phyloP scores from a whole-genome alignment of 306 rosid species.

The Prunus mira region DNA sequence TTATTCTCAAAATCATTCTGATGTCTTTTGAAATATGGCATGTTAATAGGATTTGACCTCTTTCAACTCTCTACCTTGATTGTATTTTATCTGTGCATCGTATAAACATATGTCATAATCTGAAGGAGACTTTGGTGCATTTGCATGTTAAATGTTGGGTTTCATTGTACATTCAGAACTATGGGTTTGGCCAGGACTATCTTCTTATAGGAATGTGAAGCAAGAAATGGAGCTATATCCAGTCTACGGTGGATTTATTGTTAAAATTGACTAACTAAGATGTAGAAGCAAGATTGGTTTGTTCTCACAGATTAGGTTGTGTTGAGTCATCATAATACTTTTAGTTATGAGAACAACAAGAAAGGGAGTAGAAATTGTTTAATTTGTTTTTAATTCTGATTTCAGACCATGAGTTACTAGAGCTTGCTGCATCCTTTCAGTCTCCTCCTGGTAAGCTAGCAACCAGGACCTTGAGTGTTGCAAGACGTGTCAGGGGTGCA shows the following conservation, averaged over 20 bases:
- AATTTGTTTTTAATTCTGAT: conserved; percentile 16
- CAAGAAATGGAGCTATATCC: no score
- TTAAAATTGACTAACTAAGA: background rate
- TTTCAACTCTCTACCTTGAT: conserved; percentile 3
- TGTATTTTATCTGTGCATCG: background rate
- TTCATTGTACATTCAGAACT: background rate
- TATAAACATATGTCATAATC: background rate
- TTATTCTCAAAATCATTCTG: conserved; percentile 1
- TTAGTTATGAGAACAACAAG: background rate
- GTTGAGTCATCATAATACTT: background rate
- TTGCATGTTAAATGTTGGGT: background rate
- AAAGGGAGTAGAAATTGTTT: background rate
- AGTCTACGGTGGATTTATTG: background rate
- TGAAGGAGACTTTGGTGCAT: background rate
- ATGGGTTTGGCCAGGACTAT: no score
- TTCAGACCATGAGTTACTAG: conserved; percentile 70
- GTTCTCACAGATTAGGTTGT: background rate
- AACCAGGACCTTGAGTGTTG: conserved; percentile 47
- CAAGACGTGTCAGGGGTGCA: conserved; percentile 72
- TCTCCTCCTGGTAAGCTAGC: conserved; percentile 62
- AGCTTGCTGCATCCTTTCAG: conserved; percentile 71
- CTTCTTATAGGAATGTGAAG: no score
- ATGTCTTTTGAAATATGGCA: conserved; percentile 6
- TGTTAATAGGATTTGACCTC: background rate
- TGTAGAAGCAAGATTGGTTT: background rate